A percentile compares a stretch with the other conserved stretches of the same genome.
Conservation (phyloP, 2,329 filamentous ascomycete species). For the Tolypocladium tropicale region DNA sequence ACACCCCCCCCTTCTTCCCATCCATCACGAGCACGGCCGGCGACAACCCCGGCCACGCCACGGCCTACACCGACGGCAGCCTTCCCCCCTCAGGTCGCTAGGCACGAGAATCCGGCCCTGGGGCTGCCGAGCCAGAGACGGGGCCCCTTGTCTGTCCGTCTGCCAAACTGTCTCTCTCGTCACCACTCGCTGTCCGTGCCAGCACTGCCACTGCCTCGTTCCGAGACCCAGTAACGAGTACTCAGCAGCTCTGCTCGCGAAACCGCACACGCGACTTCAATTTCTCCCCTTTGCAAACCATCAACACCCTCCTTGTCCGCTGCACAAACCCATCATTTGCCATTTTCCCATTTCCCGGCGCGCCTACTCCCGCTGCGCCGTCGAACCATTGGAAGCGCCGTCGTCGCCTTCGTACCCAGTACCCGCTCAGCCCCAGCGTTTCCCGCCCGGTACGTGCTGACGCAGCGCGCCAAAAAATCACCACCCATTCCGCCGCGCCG, state of each 20-base stretch:
- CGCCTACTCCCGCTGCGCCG: neutral
- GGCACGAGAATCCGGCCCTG: too few species aligned
- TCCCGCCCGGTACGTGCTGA: too few species aligned
- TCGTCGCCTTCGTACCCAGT: neutral
- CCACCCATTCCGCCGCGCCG: neutral
- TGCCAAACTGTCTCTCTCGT: neutral
- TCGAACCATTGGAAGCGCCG: neutral
- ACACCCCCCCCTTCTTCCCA: neutral
- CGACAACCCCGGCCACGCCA: neutral
- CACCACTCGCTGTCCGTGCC: neutral
- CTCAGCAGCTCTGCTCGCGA: neutral
- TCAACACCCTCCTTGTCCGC: neutral
- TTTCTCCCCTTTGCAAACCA: neutral
- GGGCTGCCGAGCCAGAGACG: too few species aligned
- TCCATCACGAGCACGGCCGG: neutral
- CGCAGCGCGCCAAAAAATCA: neutral
- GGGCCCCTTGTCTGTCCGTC: too few species aligned
- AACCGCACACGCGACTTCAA: neutral
- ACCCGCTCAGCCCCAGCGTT: neutral
- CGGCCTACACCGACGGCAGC: too few species aligned
- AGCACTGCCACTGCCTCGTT: neutral
- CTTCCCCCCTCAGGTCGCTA: too few species aligned
- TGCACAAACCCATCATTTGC: neutral
- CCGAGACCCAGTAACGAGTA: neutral
- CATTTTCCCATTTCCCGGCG: neutral